Evolutionary conservation across 2,329 filamentous ascomycete genomes (phyloP).

Genomic region (Fusarium poae): DNA sequence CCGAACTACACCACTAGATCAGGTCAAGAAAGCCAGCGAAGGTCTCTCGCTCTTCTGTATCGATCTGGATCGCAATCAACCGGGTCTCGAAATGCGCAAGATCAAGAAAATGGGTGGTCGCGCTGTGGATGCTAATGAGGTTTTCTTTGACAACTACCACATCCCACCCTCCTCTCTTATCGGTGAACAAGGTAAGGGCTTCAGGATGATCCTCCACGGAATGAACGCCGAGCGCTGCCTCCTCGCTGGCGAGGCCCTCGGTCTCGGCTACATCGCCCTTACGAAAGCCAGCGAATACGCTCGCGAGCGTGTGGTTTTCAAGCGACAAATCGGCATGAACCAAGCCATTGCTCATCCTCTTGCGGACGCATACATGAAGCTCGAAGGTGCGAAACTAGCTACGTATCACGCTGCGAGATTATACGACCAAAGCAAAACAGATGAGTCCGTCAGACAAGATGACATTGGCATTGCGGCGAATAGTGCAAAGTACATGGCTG

Average conservation of each 20-base stretch:
- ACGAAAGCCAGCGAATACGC: slow-evolving; percentile 74
- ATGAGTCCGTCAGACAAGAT: slow-evolving; percentile 64
- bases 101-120: slow-evolving; percentile 90
- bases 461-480: slow-evolving; percentile 75
- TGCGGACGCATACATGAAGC: slow-evolving; percentile 73
- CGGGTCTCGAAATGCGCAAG: slow-evolving; percentile 73
- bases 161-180: slow-evolving; percentile 75
- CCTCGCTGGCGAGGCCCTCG: slow-evolving; percentile 82
- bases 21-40: slow-evolving; percentile 77
- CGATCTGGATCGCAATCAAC: slow-evolving; percentile 72
- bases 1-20: slow-evolving; percentile 77
- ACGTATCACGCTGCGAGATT: slow-evolving; percentile 74
- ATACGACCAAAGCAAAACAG: slow-evolving; percentile 68
- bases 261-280: slow-evolving; percentile 80
- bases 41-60: slow-evolving; percentile 86
- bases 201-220: slow-evolving; percentile 82
- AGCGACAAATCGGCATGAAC: slow-evolving; percentile 74
- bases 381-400: slow-evolving; percentile 74
- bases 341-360: slow-evolving; percentile 75
- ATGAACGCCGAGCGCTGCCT: slow-evolving; percentile 85
- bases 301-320: slow-evolving; percentile 73
- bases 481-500: slow-evolving; percentile 78
- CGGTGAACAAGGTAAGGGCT: slow-evolving; percentile 80
- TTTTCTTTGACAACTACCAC: slow-evolving; percentile 85
- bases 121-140: slow-evolving; percentile 86